phyloP scores from a whole-genome alignment of 2,329 filamentous ascomycete species.

The Ceratocystis smalleyi region DNA sequence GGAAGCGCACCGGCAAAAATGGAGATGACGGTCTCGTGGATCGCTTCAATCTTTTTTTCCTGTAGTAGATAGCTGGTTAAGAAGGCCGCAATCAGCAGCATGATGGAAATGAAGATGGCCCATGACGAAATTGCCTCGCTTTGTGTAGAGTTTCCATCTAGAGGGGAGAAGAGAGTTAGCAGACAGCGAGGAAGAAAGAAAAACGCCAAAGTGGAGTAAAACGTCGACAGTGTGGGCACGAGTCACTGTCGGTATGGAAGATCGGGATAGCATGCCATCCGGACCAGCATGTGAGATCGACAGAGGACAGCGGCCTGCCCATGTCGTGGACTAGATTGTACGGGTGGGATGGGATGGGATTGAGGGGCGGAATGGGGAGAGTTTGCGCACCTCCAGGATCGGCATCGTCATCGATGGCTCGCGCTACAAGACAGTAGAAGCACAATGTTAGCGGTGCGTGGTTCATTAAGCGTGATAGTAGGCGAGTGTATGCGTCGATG shows the following conservation, averaged over 20 bases:
- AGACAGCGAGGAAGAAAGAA: neutral
- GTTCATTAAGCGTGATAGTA: too few relatives aligned
- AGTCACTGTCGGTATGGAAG: neutral
- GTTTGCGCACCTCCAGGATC: constrained; percentile 18
- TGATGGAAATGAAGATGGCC: constrained; percentile 92
- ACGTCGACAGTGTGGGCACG: neutral
- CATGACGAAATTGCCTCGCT: constrained; percentile 93
- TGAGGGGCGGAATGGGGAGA: constrained; percentile 2
- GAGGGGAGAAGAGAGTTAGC: constrained; percentile 20
- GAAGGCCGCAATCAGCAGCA: constrained; percentile 82
- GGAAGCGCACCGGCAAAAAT: constrained; percentile 68
- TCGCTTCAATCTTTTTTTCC: constrained; percentile 89
- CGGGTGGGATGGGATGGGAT: constrained; percentile 16
- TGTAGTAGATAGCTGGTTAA: constrained; percentile 96
- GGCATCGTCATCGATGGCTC: constrained; percentile 17
- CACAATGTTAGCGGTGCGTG: constrained; percentile 11
- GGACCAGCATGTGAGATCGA: neutral
- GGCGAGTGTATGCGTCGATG: neutral
- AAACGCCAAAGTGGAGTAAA: neutral
- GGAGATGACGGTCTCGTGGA: constrained; percentile 95
- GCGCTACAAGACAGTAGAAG: constrained; percentile 10
- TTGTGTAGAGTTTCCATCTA: constrained; percentile 61
- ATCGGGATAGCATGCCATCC: neutral
- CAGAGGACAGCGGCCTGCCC: neutral
- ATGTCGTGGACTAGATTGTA: neutral